Percentiles rank a stretch among this genome's conserved stretches.
These are phyloP conservation scores for Lagerstroemia speciosa DNA, from an alignment of 345 rosid species.

Conservation along the genomic window DNA sequence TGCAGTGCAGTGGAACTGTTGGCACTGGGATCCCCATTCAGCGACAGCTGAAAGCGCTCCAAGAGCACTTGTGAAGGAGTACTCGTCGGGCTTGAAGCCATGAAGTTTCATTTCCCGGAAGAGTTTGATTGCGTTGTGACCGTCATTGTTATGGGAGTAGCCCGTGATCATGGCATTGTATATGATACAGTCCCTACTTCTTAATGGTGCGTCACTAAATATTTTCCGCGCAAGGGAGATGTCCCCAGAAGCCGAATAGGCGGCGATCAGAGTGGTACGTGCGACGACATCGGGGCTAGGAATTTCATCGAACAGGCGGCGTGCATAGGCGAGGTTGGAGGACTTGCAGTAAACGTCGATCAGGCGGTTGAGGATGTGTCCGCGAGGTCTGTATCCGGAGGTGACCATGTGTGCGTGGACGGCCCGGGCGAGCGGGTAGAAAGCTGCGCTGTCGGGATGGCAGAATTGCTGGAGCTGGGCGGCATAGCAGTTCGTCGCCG, in stretches of 20 bases:
- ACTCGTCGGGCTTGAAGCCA: slow-evolving; percentile 28
- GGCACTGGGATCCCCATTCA: slow-evolving; percentile 30
- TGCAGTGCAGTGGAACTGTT: slow-evolving; percentile 39
- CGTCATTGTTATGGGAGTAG: slow-evolving; percentile 28
- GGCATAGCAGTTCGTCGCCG: slow-evolving; percentile 26
- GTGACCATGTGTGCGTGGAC: slow-evolving; percentile 43
- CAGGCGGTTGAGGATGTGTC: slow-evolving; percentile 35
- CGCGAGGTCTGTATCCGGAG: slow-evolving; percentile 30
- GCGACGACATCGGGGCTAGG: slow-evolving; percentile 33
- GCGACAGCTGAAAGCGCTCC: slow-evolving; percentile 24
- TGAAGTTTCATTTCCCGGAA: slow-evolving; percentile 29
- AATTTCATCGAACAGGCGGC: slow-evolving; percentile 39
- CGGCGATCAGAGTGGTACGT: slow-evolving; percentile 35
- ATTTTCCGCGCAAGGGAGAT: slow-evolving; percentile 16
- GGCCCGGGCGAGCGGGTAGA: slow-evolving; percentile 22
- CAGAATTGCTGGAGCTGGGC: slow-evolving; percentile 23
- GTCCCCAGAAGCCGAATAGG: slow-evolving; percentile 26
- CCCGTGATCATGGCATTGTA: slow-evolving; percentile 49
- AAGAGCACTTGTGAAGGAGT: slow-evolving; percentile 33
- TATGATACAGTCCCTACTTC: slow-evolving; percentile 29
- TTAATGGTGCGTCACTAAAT: slow-evolving; percentile 23
- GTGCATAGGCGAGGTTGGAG: slow-evolving; percentile 23
- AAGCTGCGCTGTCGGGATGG: slow-evolving; percentile 11
- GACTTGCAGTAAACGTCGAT: slow-evolving; percentile 32
- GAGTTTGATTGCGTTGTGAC: slow-evolving; percentile 29